Evolutionary conservation across 768 basidiomycete species (phyloP), one percentile per base, ranked within the genome.

Genomic region (Tricholoma matsutake): DNA sequence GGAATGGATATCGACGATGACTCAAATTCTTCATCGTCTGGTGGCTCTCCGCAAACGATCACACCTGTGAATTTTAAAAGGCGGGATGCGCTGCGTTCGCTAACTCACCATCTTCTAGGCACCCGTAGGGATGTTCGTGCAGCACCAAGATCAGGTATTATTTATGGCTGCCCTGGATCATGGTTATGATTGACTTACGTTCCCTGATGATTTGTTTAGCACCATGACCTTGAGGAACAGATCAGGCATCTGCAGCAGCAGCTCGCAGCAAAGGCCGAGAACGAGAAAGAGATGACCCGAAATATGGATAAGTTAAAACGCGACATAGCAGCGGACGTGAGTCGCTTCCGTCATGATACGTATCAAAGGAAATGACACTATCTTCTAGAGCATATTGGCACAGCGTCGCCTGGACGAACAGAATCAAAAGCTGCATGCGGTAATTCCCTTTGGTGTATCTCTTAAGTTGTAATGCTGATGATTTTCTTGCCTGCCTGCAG

Each of bases 1-100:
- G 37, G 16, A 16, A 59, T 63, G 62, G 53, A 63, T 37, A 32
- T 56, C n/a, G 58, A 63, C 29, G 20, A 63, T 13, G n/a, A 41
- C 34, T n/a, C 55, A 16, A n/a, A 41, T 16, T 22, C 41, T 9
- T 34, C 55, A 25, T 13, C 55, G 28, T 11, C 29, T 41, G 13
- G 9, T 8, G 39, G n/a, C 14, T 11, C 39, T 43, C 22, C 25
- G 9, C 49, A 51, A 29, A 29, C 49, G 6, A n/a, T 8, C 28
- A 14, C 49, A 16, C 14, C 14, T 14, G 49, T 51, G 14, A 51
- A 28, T 28, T 29, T 6, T 29, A 29, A 0, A 7, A 29, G 2
- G 28, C 6, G 6, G 3, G 14, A 51, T 51, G 9, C 6, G 20
- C 29, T 16, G 5, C 13, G 28, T 49, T 13, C 14, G 1, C 10